phyloP scores from a whole-genome alignment of 2,329 filamentous ascomycete genomes.

The Apiospora malaysiana region DNA sequence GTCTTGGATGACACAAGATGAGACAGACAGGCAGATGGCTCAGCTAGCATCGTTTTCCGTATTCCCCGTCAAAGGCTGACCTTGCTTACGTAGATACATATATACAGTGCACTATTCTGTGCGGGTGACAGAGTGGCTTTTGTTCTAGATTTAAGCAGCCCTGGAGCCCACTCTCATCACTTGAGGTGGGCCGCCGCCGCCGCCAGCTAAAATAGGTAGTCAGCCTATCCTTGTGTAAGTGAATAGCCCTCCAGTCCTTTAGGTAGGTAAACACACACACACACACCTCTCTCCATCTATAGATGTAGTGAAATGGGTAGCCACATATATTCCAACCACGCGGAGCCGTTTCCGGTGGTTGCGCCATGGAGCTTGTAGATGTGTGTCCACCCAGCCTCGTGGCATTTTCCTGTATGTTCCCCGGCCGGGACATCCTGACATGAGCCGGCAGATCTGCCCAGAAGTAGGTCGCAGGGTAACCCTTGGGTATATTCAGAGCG shows the following conservation, averaged over 20 bases:
- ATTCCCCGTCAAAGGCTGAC: background rate
- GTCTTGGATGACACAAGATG: conserved; percentile 13
- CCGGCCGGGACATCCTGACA: conserved; percentile 5
- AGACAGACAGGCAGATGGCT: background rate
- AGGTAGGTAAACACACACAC: background rate
- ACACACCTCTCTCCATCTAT: background rate
- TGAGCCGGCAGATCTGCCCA: background rate
- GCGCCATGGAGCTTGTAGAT: background rate
- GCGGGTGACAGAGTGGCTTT: background rate
- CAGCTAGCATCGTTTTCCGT: background rate
- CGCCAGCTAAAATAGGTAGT: background rate
- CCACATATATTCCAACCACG: background rate
- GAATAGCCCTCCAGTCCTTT: background rate
- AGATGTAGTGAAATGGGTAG: background rate
- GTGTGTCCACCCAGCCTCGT: background rate
- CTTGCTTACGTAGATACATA: background rate
- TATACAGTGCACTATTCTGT: background rate
- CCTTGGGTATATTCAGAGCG: background rate
- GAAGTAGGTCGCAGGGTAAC: background rate
- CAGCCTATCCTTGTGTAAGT: background rate
- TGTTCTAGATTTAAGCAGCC: background rate
- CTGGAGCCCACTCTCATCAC: background rate
- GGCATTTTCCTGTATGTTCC: background rate
- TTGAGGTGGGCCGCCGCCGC: background rate
- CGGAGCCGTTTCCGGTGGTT: conserved; percentile 2